Percentiles rank a stretch among this genome's conserved stretches.
phyloP scores from a whole-genome alignment of 2,329 filamentous ascomycete species.

The Ceratocystis lukuohia region DNA sequence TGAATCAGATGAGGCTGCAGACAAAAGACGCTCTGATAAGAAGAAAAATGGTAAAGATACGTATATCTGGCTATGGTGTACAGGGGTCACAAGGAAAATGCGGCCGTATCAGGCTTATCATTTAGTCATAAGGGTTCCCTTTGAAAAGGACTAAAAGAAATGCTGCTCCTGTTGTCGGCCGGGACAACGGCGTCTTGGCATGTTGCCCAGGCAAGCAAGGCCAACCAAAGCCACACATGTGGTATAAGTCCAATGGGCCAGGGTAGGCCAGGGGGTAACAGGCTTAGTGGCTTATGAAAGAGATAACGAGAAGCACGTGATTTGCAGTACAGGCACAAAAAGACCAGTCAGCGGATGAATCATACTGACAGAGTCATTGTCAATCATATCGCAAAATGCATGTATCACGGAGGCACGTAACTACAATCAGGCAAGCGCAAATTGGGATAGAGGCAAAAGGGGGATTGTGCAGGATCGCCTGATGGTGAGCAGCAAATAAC shows the following conservation, averaged over 20 bases:
- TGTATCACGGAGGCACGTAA: background rate
- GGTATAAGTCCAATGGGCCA: background rate
- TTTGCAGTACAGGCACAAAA: background rate
- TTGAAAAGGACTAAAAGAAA: background rate
- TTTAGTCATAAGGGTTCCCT: slow-evolving; percentile 4
- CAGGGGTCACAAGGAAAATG: background rate
- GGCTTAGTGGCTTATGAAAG: background rate
- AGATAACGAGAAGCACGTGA: slow-evolving; percentile 2
- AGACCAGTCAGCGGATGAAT: background rate
- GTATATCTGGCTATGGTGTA: background rate
- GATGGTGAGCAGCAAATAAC: background rate
- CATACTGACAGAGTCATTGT: slow-evolving; percentile 2
- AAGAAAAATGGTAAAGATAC: too few relatives aligned
- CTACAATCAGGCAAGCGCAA: background rate
- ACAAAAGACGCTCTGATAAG: too few relatives aligned
- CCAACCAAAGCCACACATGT: background rate
- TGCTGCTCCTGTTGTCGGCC: background rate
- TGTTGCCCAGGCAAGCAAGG: background rate
- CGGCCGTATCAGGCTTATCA: background rate
- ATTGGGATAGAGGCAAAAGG: background rate
- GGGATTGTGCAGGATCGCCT: background rate
- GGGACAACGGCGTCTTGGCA: background rate
- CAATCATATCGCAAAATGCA: background rate
- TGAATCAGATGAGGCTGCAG: too few relatives aligned
- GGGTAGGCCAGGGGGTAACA: background rate